Conservation (phyloP, 306 rosid species). For the Styphnolobium japonicum region DNA sequence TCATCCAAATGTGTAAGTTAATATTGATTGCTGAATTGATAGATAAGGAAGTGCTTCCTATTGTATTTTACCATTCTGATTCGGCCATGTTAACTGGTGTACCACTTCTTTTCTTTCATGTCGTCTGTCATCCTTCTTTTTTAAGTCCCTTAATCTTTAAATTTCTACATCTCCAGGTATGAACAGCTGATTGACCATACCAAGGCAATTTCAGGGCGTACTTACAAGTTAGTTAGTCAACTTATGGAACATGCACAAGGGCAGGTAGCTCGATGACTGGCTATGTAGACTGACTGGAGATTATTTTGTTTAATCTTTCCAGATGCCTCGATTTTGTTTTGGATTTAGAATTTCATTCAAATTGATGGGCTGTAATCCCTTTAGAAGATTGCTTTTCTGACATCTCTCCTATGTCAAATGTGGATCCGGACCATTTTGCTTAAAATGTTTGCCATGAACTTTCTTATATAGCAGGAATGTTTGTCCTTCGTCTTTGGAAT, state of each 20-base stretch:
- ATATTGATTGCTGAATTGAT: neutral
- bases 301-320: neutral
- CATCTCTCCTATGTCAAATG: neutral
- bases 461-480: neutral
- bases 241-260: slow-evolving; percentile 59
- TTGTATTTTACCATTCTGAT: neutral
- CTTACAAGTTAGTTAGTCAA: no score
- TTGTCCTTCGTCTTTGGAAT: no score
- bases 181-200: slow-evolving; percentile 95
- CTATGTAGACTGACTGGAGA: slow-evolving; percentile 11
- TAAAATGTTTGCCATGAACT: slow-evolving; percentile 5
- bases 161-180: slow-evolving; percentile 45
- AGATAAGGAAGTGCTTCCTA: neutral
- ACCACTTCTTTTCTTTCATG: neutral
- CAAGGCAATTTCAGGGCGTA: no score
- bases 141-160: neutral
- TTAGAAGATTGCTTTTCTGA: slow-evolving; percentile 13
- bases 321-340: slow-evolving; percentile 20
- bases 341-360: slow-evolving; percentile 20
- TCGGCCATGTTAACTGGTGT: neutral
- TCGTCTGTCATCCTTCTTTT: neutral
- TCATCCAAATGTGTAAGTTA: slow-evolving; percentile 84
- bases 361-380: neutral
- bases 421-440: slow-evolving; percentile 4
- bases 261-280: slow-evolving; percentile 56